Evolutionary conservation across 345 rosid species (phyloP), one percentile per base, ranked within the genome.

Genomic region (Hibiscus trionum): DNA sequence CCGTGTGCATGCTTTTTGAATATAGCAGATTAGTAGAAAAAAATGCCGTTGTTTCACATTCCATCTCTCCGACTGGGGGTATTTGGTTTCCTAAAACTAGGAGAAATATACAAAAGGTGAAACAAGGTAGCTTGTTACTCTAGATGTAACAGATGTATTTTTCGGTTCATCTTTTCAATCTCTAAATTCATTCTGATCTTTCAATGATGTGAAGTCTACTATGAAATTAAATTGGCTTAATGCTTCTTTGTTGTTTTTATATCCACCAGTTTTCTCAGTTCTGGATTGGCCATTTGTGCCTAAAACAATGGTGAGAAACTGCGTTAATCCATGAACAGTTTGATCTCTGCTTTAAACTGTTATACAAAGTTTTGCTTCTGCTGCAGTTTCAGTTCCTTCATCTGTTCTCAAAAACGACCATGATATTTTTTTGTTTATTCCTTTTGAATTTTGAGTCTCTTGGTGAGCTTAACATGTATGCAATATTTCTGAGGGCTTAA

Each of bases 71-170:
- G 10, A 52, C 5, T 11, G 37, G 60, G 46, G 46, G 5, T n/a
- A 29, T 52, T 69, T 31, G 72, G 61, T 69, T 69, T 69, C 61
- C 29, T 50, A 11, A 50, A 69, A 52, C 61, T 52, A 3, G 57
- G 56, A 16, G 17, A 21, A 65, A 66, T 14, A 26, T 46, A 14
- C 12, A 11, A 26, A 66, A 46, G 15, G 57, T 7, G 24, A 21
- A 21, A 21, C 24, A 21, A 21, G 24, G 24, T 21, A 21, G 24
- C 24, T 21, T 21, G 24, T 24, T 66, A 46, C 19, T 14, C 14
- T 44, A 42, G 2, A 6, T 26, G 55, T 66, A 47, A 19, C 53
- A 21, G 11, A 3, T 11, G 16, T 46, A 5, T 42, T 47, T 66
- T 66, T 14, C 3, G 11, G 57, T 46, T 9, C 0, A 29, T 50